Percentiles rank a stretch among this genome's conserved stretches.
These are phyloP conservation scores for Clavariopsis aquatica DNA, from an alignment of 495 filamentous ascomycete genomes.

Conservation along the genomic window DNA sequence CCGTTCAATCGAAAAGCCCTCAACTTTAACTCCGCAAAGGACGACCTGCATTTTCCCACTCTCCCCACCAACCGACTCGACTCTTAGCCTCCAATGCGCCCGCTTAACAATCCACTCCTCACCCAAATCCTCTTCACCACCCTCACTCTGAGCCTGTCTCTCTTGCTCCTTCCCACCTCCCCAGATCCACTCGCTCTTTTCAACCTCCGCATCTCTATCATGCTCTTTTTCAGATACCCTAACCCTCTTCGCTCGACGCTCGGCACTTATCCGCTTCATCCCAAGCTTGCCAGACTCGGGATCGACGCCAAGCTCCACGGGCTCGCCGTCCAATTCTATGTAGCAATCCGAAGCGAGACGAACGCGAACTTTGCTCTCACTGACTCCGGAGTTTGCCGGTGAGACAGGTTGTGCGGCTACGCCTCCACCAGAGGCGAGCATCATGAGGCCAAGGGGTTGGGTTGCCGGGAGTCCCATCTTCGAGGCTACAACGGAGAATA, in stretches of 20 bases:
- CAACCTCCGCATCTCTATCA: slow-evolving; percentile 16
- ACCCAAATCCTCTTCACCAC: slow-evolving; percentile 22
- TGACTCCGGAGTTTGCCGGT: slow-evolving; percentile 69
- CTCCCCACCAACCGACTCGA: slow-evolving; percentile 53
- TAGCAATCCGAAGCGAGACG: slow-evolving; percentile 66
- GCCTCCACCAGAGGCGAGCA: slow-evolving; percentile 57
- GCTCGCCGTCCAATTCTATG: slow-evolving; percentile 66
- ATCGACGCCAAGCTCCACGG: slow-evolving; percentile 24
- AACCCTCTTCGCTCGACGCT: slow-evolving; percentile 33
- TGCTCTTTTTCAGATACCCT: slow-evolving; percentile 24
- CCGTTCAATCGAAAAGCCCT: slow-evolving; percentile 68
- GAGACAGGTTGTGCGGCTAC: slow-evolving; percentile 58
- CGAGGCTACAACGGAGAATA: slow-evolving; percentile 78
- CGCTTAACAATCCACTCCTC: slow-evolving; percentile 71
- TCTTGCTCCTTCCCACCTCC: slow-evolving; percentile 34
- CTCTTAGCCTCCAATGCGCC: slow-evolving; percentile 79
- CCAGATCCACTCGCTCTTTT: slow-evolving; percentile 30
- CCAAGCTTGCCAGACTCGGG: slow-evolving; percentile 19
- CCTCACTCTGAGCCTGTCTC: background rate
- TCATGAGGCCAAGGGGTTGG: slow-evolving; percentile 67
- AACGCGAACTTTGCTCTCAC: slow-evolving; percentile 70
- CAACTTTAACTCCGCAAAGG: slow-evolving; percentile 77
- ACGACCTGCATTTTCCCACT: slow-evolving; percentile 59
- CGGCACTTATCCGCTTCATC: background rate
- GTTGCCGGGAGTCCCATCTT: slow-evolving; percentile 73